A percentile compares a stretch with the other conserved stretches of the same genome.
Evolutionary conservation across 2,329 filamentous ascomycete genomes (phyloP).

Genomic region (Talaromyces atroroseus): DNA sequence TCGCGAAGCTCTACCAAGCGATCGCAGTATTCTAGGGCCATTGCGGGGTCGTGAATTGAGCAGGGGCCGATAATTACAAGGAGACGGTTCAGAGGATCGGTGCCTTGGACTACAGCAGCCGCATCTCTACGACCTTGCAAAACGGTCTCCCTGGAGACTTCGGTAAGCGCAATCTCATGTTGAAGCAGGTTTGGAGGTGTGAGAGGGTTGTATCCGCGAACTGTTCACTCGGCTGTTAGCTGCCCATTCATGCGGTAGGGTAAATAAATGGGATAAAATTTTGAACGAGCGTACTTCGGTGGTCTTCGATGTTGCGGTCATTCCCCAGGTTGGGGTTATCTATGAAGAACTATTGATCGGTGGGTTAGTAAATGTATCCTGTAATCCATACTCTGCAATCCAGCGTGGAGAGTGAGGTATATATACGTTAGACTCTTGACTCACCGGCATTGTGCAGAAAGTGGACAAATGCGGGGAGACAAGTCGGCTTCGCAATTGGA

Average conservation of each 20-base stretch:
- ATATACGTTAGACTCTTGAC: background rate
- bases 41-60: slow-evolving; percentile 90
- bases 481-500: background rate
- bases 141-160: slow-evolving; percentile 47
- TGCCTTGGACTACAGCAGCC: slow-evolving; percentile 56
- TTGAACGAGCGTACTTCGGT: slow-evolving; percentile 59
- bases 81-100: slow-evolving; percentile 52
- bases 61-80: slow-evolving; percentile 88
- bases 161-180: slow-evolving; percentile 67
- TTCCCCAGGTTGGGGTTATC: slow-evolving; percentile 67
- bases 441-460: background rate
- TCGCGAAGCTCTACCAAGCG: slow-evolving; percentile 73
- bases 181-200: slow-evolving; percentile 92
- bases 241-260: background rate
- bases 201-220: slow-evolving; percentile 86
- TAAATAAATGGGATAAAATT: background rate
- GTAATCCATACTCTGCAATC: background rate
- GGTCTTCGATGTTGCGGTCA: slow-evolving; percentile 68
- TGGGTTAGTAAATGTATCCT: background rate
- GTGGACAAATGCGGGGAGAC: background rate
- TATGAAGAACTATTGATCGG: slow-evolving; percentile 6
- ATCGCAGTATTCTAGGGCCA: slow-evolving; percentile 89
- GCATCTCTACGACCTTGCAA: slow-evolving; percentile 56
- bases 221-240: slow-evolving; percentile 35
- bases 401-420: background rate